A percentile compares a stretch with the other conserved stretches of the same genome.
Evolutionary conservation across 495 filamentous ascomycete genomes (phyloP).

Genomic region (Antarctomyces pellizariae): DNA sequence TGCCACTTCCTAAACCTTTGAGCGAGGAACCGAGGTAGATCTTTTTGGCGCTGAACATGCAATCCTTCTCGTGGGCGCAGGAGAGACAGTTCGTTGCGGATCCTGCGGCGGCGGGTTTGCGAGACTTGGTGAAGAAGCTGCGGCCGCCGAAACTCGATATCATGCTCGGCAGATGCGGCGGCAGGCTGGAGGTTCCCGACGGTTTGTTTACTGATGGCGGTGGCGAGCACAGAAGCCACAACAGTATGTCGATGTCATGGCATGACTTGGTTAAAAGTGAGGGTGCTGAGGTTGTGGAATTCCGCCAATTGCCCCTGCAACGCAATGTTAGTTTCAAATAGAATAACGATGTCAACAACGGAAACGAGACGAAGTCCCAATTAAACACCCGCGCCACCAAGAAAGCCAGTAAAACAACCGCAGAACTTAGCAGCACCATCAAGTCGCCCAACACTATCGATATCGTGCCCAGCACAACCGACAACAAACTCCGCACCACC

Average conservation of each 20-base stretch:
- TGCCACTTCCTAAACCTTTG: slow-evolving; percentile 24
- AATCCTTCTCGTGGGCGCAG: slow-evolving; percentile 47
- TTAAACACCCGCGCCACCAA: no score
- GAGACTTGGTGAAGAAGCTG: slow-evolving; percentile 42
- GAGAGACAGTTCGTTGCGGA: slow-evolving; percentile 69
- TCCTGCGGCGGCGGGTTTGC: slow-evolving; percentile 55
- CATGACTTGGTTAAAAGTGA: slow-evolving; percentile 83
- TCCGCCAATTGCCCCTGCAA: slow-evolving; percentile 69
- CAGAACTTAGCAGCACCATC: no score
- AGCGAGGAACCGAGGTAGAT: slow-evolving; percentile 39
- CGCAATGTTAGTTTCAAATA: neutral
- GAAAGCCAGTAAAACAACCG: no score
- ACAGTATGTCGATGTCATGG: slow-evolving; percentile 75
- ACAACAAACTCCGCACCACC: no score
- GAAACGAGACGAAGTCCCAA: no score
- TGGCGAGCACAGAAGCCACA: slow-evolving; percentile 68
- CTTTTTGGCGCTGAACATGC: slow-evolving; percentile 60
- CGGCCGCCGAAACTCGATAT: slow-evolving; percentile 51
- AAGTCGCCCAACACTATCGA: no score
- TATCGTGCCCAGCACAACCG: no score
- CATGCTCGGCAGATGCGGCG: slow-evolving; percentile 47
- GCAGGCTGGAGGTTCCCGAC: slow-evolving; percentile 13
- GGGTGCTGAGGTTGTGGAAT: slow-evolving; percentile 43
- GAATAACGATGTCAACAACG: no score
- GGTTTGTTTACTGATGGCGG: no score